phyloP scores from a whole-genome alignment of 768 basidiomycete species.

The Bullera alba region DNA sequence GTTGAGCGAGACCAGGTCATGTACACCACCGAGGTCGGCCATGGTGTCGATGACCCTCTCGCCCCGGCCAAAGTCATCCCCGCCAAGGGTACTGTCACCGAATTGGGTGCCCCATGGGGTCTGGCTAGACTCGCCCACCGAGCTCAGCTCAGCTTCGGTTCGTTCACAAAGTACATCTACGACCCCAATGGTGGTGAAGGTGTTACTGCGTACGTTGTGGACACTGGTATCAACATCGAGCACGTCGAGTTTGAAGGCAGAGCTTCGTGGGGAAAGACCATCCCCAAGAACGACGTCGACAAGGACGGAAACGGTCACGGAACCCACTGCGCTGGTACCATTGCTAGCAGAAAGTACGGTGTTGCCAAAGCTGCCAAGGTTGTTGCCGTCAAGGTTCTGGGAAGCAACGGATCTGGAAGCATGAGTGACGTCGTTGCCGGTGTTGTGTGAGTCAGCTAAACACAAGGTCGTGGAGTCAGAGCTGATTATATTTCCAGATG shows the following conservation, averaged over 20 bases:
- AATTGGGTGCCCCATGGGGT: constrained; percentile 56
- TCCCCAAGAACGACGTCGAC: constrained; percentile 75
- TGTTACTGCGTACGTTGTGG: constrained; percentile 68
- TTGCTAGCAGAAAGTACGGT: constrained; percentile 86
- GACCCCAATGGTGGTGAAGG: constrained; percentile 71
- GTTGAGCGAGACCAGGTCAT: constrained; percentile 93
- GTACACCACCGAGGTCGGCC: constrained; percentile 56
- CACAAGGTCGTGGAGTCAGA: background rate
- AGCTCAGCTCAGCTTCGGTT: constrained; percentile 62
- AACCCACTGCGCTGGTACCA: constrained; percentile 88
- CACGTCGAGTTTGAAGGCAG: constrained; percentile 78
- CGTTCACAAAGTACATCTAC: constrained; percentile 77
- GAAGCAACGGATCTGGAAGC: constrained; percentile 85
- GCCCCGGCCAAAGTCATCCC: constrained; percentile 6
- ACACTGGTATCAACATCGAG: constrained; percentile 63
- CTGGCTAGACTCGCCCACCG: constrained; percentile 93
- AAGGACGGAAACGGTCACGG: constrained; percentile 94
- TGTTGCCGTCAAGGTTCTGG: constrained; percentile 54
- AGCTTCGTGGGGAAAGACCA: constrained; percentile 77
- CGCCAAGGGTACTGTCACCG: constrained; percentile 18
- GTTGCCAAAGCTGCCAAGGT: constrained; percentile 84
- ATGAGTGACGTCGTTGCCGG: constrained; percentile 92
- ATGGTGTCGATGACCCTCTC: constrained; percentile 31
- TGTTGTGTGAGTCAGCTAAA: constrained; percentile 50
- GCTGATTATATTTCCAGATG: constrained; percentile 47